Evolutionary conservation across 2,329 filamentous ascomycete species (phyloP), one percentile per base, ranked within the genome.

Genomic region (Calonectria naviculata): DNA sequence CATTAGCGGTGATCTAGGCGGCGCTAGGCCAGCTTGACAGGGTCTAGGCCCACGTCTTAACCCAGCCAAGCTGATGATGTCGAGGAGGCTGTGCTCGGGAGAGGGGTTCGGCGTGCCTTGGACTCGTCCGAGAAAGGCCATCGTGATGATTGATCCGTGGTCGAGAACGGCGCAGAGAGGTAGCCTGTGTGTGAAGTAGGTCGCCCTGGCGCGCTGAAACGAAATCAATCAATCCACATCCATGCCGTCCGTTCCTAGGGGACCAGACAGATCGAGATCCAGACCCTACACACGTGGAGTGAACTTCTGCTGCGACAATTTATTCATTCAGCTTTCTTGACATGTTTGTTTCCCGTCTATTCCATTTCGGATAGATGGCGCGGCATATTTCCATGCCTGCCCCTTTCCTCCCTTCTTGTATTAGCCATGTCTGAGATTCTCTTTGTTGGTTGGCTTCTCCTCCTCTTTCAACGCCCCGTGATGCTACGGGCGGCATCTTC

Each of bases 21-120:
- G 56, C 76, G 74, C 76, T 78, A 78, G 65, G 61, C 68, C 75
- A 78, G 76, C 77, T 78, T 68, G 72, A 78, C 75, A 78, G 75
- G 76, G 76, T 73, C 71, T 70, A 64, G 56, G 19, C 29, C 60
- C 47, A 17, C 26, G 38, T 26, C 29, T 19, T 66, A 74, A 71
- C 75, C 77, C 70, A 72, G 76, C 63, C 71, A 58, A 78, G 77
- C 77, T 78, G 76, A 78, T 67, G 58, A 49, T 73, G 68, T 65
- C 64, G 60, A 46, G 24, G 75, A 74, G 68, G 75, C 76, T 78
- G 73, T 78, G 75, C 65, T 72, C 10, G 38, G 49, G 52, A 24
- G 42, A 49, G 52, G 65, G 49, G 38, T 36, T 66, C 15, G 26
- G 34, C 29, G n/a, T 12, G 34, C 8, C 21, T 49, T 17, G 31